Evolutionary conservation across 129 eudicot genomes (phyloP), one percentile per base, ranked within the genome.

Genomic region (Tagetes patula): DNA sequence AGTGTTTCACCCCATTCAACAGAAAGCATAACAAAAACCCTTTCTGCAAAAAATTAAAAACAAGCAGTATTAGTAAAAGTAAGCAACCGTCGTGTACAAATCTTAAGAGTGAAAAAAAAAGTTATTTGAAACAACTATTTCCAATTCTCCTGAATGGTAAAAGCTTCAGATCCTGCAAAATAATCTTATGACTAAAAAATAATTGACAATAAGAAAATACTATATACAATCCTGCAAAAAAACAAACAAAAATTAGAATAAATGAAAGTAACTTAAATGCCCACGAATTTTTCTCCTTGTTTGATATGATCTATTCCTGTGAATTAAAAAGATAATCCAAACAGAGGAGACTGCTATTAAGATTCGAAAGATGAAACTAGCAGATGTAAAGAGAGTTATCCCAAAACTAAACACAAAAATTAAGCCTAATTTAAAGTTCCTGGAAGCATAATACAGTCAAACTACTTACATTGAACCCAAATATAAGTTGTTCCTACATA

Each of bases 161-260:
- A 84, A 85, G 71, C 75, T 78, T 81, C 77, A 42, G 50, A 71
- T 77, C 96, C 93, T 85, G 93, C 91, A 85, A 78, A 83, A 78
- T 74, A 47, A 72, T 63, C 71, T 71, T 81, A 73, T 72, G 71
- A 63, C 66, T 68, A 63, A 20, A 42, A 78, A 39, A 50, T 4
- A 34, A 49, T 13, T 67, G 20, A 54, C 32, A 60, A 13, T 45
- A 12, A 67, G 31, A 54, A 43, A 13, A 56, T 12, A 65, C 61
- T n/a, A 42, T 34, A 52, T 38, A 6, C 10, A 30, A 6, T 42
- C 85, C 88, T 84, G 88, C 83, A 77, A 77, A 47, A 67, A 20
- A 68, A 2, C 54, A 76, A 67, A 43, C 37, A 41, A 20, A 53
- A 63, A 2, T 64, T 60, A 55, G 48, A 5, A 45, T 64, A 65